A percentile compares a stretch with the other conserved stretches of the same genome.
phyloP scores from a whole-genome alignment of 768 basidiomycete species.

The Hericium alpestre region DNA sequence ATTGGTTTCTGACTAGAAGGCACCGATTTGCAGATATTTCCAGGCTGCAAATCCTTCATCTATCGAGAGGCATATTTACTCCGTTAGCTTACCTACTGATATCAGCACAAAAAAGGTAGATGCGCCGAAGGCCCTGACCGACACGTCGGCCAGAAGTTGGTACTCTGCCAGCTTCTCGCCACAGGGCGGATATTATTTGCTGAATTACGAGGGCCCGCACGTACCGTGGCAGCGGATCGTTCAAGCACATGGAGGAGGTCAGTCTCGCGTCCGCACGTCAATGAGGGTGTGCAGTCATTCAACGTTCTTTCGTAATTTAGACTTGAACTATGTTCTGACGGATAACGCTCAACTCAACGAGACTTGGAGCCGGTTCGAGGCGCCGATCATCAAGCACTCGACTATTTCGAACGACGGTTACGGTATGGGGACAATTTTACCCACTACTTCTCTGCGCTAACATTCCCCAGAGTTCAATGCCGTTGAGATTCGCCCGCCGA shows the following conservation, averaged over 20 bases:
- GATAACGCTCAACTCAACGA: constrained; percentile 59
- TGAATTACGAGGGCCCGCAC: constrained; percentile 70
- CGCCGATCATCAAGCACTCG: constrained; percentile 56
- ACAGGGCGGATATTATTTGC: constrained; percentile 70
- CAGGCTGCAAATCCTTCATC: constrained; percentile 76
- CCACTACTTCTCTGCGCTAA: background rate
- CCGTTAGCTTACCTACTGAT: constrained; percentile 55
- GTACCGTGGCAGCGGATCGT: constrained; percentile 83
- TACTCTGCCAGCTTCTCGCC: constrained; percentile 76
- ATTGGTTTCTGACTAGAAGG: constrained; percentile 1
- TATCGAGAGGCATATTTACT: constrained; percentile 75
- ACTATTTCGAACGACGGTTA: constrained; percentile 76
- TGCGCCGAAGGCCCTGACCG: constrained; percentile 42
- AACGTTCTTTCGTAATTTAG: constrained; percentile 23
- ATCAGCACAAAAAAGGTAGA: constrained; percentile 20
- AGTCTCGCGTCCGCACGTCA: constrained; percentile 17
- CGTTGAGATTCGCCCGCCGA: constrained; percentile 81
- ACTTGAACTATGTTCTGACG: constrained; percentile 54
- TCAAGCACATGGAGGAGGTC: constrained; percentile 37
- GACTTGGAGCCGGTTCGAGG: constrained; percentile 57
- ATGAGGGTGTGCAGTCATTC: too few species aligned
- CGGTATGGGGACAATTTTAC: constrained; percentile 29
- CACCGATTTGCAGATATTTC: constrained; percentile 59
- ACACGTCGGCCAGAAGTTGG: constrained; percentile 39
- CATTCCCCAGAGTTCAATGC: constrained; percentile 66